Conservation (phyloP, 768 basidiomycete species). For the Trametes punicea region DNA sequence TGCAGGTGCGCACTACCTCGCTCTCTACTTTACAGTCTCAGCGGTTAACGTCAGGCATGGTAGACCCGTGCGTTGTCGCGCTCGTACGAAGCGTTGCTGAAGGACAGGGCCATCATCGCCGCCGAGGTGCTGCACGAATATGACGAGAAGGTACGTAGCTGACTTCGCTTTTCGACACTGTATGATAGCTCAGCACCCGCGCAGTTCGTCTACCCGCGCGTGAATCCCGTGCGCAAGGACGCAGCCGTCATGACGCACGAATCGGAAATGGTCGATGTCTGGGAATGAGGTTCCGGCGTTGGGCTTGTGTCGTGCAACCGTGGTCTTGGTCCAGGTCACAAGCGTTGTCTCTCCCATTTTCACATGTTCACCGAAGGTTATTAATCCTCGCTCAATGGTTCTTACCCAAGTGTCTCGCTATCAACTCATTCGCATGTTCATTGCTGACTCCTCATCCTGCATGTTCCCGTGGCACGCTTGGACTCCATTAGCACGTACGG, state of each 20-base stretch:
- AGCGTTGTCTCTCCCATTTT: not conserved
- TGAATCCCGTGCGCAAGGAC: slow-evolving; percentile 73
- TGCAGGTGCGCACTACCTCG: slow-evolving; percentile 48
- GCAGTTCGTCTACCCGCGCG: slow-evolving; percentile 81
- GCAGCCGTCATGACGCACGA: slow-evolving; percentile 85
- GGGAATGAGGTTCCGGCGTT: slow-evolving; percentile 37
- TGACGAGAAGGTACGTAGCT: slow-evolving; percentile 60
- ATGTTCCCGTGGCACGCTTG: not conserved
- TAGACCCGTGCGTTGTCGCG: slow-evolving; percentile 50
- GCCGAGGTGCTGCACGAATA: slow-evolving; percentile 85
- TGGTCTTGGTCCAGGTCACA: not conserved
- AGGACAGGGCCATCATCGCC: slow-evolving; percentile 71
- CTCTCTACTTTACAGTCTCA: not conserved
- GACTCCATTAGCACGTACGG: not conserved
- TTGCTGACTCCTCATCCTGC: not conserved
- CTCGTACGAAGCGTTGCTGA: slow-evolving; percentile 62
- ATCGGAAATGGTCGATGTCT: slow-evolving; percentile 66
- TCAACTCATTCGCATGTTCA: not conserved
- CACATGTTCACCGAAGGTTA: not conserved
- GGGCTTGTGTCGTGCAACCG: not conserved
- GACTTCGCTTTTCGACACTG: not conserved
- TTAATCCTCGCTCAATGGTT: too few species aligned
- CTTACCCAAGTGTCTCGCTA: not conserved
- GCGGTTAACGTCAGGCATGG: not conserved
- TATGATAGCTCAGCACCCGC: not conserved